Evolutionary conservation across 225 moss, liverwort and hornwort species (phyloP), one percentile per base, ranked within the genome.

Genomic region (Asterella californica): DNA sequence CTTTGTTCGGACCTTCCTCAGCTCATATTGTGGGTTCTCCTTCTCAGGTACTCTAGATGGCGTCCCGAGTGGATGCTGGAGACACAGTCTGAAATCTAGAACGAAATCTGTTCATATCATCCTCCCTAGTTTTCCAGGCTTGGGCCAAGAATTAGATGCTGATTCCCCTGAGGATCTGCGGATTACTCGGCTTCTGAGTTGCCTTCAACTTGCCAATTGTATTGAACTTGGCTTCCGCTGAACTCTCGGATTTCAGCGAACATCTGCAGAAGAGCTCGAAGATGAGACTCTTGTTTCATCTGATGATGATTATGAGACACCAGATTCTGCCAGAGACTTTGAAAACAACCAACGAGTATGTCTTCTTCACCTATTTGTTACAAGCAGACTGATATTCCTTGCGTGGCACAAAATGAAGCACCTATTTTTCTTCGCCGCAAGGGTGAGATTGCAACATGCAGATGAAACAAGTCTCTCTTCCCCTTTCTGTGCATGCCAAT

Each of bases 1-100:
- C 84, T 62, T 64, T 84, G 14, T 82, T 87, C 62, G 82, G 82
- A 24, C 80, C 76, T 50, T 55, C 82, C 36, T 77, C 82, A 5
- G 50, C 68, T 49, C 84, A 84, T 46, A 71, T 76, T 29, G 74
- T 84, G 7, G 82, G 84, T 55, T 69, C 80, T 72, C 76, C 81
- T 71, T 78, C 86, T 46, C 86, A 78, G 75, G 83, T 79, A 62
- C 19, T 22, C 45, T 45, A 74, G 30, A n/a, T 4, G 36, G 34
- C 9, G 24, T 63, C 33, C 9, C 0, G 15, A 73, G 54, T 62
- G 70, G 52, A 22, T 59, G 38, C 70, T 22, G 2, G 29, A 50
- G 37, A 9, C 38, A 25, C 11, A 29, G 0, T 34, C 15, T 75
- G 48, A 15, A 12, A 61, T 29, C 15, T 22, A 46, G 30, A 66